These are phyloP conservation scores for Peronosclerospora sorghi DNA, from an alignment of 352 stramenopile genomes.

Conservation along the genomic window DNA sequence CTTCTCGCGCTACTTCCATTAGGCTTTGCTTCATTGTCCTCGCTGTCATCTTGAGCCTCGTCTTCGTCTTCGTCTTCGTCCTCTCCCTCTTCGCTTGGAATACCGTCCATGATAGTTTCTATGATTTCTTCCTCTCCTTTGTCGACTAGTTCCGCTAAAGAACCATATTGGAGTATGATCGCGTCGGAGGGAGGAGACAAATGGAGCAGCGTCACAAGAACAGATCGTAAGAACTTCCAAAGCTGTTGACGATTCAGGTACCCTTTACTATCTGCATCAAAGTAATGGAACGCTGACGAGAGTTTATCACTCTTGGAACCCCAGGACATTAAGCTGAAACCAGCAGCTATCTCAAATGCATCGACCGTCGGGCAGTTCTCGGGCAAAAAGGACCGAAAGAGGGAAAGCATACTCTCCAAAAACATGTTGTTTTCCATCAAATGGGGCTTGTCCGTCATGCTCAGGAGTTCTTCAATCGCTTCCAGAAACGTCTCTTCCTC, in stretches of 20 bases:
- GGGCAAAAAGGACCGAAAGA: constrained; percentile 63
- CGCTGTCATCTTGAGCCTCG: constrained; percentile 6
- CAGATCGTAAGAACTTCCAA: constrained; percentile 74
- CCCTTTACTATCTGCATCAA: constrained; percentile 70
- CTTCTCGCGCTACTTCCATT: constrained; percentile 12
- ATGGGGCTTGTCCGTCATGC: constrained; percentile 58
- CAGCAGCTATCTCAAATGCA: constrained; percentile 73
- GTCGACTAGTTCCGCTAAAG: constrained; percentile 62
- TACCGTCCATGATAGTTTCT: constrained; percentile 55
- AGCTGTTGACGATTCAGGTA: constrained; percentile 72
- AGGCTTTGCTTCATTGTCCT: constrained; percentile 14
- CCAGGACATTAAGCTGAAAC: constrained; percentile 70
- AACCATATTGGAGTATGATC: constrained; percentile 44
- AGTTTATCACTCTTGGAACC: constrained; percentile 84
- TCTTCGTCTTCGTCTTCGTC: constrained; percentile 22
- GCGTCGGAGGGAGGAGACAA: constrained; percentile 55
- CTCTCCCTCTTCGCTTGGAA: constrained; percentile 18
- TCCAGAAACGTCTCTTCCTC: constrained; percentile 80
- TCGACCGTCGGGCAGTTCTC: constrained; percentile 59
- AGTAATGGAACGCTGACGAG: constrained; percentile 74
- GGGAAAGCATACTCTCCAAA: constrained; percentile 58
- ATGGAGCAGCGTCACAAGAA: constrained; percentile 63
- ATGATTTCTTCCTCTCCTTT: constrained; percentile 71
- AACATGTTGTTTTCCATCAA: constrained; percentile 73
- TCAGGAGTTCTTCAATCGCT: constrained; percentile 65